Evolutionary conservation across 1,139 yeast species (phyloP).

Genomic region (Saccharomyces hybrid): DNA sequence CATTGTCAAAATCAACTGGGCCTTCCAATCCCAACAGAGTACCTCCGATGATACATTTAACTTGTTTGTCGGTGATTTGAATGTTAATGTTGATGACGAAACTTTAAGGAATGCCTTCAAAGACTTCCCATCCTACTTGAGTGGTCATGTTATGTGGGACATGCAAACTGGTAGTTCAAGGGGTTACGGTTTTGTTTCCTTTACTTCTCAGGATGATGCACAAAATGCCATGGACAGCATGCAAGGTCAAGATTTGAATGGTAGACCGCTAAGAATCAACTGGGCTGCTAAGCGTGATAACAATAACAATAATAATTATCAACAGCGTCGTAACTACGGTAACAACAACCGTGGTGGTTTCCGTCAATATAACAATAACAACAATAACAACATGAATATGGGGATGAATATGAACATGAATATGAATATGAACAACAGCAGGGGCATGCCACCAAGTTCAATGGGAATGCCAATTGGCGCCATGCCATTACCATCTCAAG

Average conservation of each 20-base stretch:
- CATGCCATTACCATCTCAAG: slow-evolving; percentile 10
- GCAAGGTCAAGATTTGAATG: slow-evolving; percentile 69
- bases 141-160: slow-evolving; percentile 97
- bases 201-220: slow-evolving; percentile 59
- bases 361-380: slow-evolving; percentile 15
- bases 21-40: slow-evolving; percentile 66
- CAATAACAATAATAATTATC: slow-evolving; percentile 17
- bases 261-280: slow-evolving; percentile 72
- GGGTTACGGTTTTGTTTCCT: slow-evolving; percentile 91
- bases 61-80: slow-evolving; percentile 80
- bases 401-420: background rate
- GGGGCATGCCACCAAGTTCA: slow-evolving; percentile 20
- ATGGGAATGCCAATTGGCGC: slow-evolving; percentile 20
- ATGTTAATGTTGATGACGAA: slow-evolving; percentile 78
- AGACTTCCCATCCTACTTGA: slow-evolving; percentile 55
- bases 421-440: slow-evolving; percentile 3
- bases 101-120: slow-evolving; percentile 50
- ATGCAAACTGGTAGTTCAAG: slow-evolving; percentile 88
- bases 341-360: slow-evolving; percentile 20
- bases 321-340: slow-evolving; percentile 17
- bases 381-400: slow-evolving; percentile 6
- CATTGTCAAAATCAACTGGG: slow-evolving; percentile 68
- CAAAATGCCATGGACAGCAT: slow-evolving; percentile 62
- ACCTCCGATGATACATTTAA: slow-evolving; percentile 53
- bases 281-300: slow-evolving; percentile 79